phyloP scores from a whole-genome alignment of 345 rosid species.

The Eucalyptus melliodora region DNA sequence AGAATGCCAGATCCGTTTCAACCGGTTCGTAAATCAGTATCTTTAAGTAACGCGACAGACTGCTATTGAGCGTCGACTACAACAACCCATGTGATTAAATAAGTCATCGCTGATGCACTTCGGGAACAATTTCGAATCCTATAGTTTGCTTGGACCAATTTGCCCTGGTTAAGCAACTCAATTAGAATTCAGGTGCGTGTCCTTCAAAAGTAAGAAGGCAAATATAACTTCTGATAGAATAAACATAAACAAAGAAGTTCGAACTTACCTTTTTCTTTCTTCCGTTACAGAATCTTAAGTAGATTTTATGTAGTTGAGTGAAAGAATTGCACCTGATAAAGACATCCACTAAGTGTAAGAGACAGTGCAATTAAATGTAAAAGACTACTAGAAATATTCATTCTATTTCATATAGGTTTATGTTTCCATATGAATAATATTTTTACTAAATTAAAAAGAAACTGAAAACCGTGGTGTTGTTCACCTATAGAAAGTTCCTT shows the following conservation, averaged over 20 bases:
- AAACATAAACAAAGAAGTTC: background rate
- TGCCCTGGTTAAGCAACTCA: background rate
- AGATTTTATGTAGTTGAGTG: background rate
- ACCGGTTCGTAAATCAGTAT: background rate
- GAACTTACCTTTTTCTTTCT: background rate
- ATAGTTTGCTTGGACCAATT: background rate
- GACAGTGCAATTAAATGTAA: background rate
- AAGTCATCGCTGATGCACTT: background rate
- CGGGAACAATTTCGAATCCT: background rate
- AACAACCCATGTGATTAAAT: background rate
- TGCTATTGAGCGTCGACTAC: background rate
- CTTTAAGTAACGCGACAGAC: background rate
- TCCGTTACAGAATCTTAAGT: background rate
- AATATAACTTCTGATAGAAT: background rate
- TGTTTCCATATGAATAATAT: background rate
- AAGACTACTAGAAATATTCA: background rate
- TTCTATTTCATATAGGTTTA: background rate
- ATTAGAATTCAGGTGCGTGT: background rate
- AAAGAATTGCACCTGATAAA: background rate
- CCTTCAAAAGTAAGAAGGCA: background rate
- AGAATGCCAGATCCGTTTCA: background rate
- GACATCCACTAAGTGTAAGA: background rate
- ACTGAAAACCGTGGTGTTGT: background rate
- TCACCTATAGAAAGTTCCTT: background rate
- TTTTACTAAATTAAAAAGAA: background rate